Base-by-base conservation (phyloP, 202 grass and related monocot genomes). In the Dendrocalamus latiflorus region DNA sequence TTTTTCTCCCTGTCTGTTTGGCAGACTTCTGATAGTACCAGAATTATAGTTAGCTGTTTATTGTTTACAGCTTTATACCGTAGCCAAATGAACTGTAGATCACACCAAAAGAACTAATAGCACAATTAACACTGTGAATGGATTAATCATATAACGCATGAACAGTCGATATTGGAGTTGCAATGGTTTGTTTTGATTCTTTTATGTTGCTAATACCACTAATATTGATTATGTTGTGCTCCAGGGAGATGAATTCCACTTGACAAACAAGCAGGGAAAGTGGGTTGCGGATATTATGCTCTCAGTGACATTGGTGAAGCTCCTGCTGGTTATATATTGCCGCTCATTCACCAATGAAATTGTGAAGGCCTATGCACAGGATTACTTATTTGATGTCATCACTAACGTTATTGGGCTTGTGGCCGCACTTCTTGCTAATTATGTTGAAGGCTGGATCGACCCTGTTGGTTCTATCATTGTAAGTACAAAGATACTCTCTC, bases 341-440 rank as follows among this genome's bases (percentile, higher is more conserved):
- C 86, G 90, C 5, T 86, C 90, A 72, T 94, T 94, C 60, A 91
- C 88, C 38, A 94, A 91, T 68, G 88, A 97, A 85, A 94, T 93
- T 9, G 92, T 91, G 64, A 91, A 97, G 78, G 92, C 84, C 8
- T 97, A 91, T 80, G 92, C 90, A 6, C 90, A 93, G 47, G 88
- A 97, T 87, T 86, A 94, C 72, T 76, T 93, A 75, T 97, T 97
- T 69, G 81, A 97, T 74, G 88, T 91, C 1, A 91, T 92, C 67
- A 94, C 92, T 44, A 93, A 94, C 42, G 3, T 91, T 33, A 91
- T 91, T 76, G 94, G 90, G 54, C 85, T 92, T 63, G 86, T 92
- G 49, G 92, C 88, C 6, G 90, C 86, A 30, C 83, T 97, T 75
- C 88, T 94, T 69, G 86, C 92, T 47, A 88, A 86, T 57, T 93